Conservation (phyloP, 2,329 filamentous ascomycete species). For the Pseudogymnoascus sp. region DNA sequence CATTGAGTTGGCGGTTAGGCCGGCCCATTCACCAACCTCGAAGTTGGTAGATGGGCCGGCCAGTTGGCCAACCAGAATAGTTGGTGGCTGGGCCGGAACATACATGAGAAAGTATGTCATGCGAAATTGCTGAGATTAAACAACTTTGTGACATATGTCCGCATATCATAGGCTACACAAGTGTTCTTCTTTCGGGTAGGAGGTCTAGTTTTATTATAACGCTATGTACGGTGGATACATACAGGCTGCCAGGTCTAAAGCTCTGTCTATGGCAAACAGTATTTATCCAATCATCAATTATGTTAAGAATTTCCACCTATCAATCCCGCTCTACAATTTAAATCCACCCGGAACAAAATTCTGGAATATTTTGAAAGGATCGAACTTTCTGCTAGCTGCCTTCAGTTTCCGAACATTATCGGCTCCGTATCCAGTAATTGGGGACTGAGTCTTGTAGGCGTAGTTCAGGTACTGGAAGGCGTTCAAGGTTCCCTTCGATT, state of each 20-base stretch:
- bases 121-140: too few relatives aligned
- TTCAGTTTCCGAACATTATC: slow-evolving; percentile 32
- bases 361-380: slow-evolving; percentile 33
- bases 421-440: slow-evolving; percentile 35
- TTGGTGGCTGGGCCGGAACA: too few relatives aligned
- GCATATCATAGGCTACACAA: too few relatives aligned
- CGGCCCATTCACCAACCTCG: too few relatives aligned
- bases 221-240: neutral
- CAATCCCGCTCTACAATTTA: slow-evolving; percentile 11
- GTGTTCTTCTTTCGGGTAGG: neutral
- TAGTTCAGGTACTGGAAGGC: slow-evolving; percentile 38
- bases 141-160: too few relatives aligned
- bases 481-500: slow-evolving; percentile 9
- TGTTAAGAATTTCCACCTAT: neutral
- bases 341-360: slow-evolving; percentile 15
- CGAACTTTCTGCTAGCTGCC: slow-evolving; percentile 29
- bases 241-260: neutral
- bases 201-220: neutral
- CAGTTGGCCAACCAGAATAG: too few relatives aligned
- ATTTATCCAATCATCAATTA: neutral
- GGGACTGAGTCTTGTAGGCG: slow-evolving; percentile 35
- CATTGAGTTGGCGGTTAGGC: too few relatives aligned
- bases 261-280: neutral
- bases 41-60: too few relatives aligned
- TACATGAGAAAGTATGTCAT: too few relatives aligned